These are phyloP conservation scores for Stenocarpella maydis DNA, from an alignment of 2,329 filamentous ascomycete genomes.

Conservation along the genomic window DNA sequence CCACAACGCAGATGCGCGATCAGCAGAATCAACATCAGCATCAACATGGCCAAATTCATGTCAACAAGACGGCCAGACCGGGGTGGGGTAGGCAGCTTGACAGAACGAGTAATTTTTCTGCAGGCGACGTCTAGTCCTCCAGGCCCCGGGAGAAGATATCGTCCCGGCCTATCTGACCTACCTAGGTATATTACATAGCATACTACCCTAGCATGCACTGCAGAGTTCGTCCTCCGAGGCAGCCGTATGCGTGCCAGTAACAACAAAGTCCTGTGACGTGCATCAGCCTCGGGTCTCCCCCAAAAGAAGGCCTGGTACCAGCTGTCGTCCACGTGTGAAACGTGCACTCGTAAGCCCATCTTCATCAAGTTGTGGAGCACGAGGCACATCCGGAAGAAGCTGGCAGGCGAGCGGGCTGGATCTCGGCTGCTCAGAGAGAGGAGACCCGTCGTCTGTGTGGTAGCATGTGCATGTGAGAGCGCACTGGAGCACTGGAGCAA, in stretches of 20 bases:
- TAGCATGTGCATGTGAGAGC: background rate
- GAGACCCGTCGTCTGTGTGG: background rate
- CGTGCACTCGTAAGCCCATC: conserved; percentile 14
- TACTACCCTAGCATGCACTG: background rate
- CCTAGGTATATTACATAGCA: too few species aligned
- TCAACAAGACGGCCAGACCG: conserved; percentile 15
- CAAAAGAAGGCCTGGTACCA: too few species aligned
- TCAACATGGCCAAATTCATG: background rate
- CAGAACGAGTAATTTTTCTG: conserved; percentile 23
- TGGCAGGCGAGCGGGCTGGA: background rate
- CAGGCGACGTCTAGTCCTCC: conserved; percentile 15
- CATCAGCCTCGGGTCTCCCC: too few species aligned
- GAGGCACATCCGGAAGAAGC: conserved; percentile 14
- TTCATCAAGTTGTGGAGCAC: conserved; percentile 16
- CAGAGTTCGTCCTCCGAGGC: background rate
- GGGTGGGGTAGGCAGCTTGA: conserved; percentile 14
- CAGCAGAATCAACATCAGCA: conserved; percentile 5
- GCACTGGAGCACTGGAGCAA: background rate
- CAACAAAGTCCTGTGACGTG: background rate
- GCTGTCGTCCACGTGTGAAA: conserved; percentile 19
- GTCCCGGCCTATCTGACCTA: background rate
- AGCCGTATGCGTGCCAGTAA: conserved; percentile 7
- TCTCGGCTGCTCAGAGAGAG: background rate
- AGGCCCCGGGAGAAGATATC: background rate
- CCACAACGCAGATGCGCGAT: conserved; percentile 1